Percentiles rank a stretch among this genome's conserved stretches.
Evolutionary conservation across 768 basidiomycete genomes (phyloP).

Genomic region (Lanmaoa pseudosensibilis): DNA sequence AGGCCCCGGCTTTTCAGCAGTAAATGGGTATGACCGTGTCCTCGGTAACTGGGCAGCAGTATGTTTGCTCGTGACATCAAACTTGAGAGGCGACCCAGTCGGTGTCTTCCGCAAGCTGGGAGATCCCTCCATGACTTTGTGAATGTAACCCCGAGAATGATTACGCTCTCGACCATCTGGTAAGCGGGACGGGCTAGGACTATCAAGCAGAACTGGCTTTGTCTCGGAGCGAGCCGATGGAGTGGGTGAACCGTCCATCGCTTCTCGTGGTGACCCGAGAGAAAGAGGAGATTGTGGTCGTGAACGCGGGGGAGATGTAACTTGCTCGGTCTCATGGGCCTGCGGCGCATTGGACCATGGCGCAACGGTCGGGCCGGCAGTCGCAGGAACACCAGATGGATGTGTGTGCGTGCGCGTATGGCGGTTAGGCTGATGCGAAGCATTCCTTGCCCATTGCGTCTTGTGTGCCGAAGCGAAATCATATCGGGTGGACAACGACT

Average conservation of each 20-base stretch:
- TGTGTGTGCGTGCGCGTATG: constrained; percentile 49
- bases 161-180: constrained; percentile 37
- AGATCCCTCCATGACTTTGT: constrained; percentile 35
- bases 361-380: constrained; percentile 35
- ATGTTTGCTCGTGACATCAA: constrained; percentile 20
- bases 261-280: constrained; percentile 25
- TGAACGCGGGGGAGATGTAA: background rate
- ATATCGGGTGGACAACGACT: constrained; percentile 54
- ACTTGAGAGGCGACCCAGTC: constrained; percentile 44
- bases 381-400: constrained; percentile 44
- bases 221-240: constrained; percentile 10
- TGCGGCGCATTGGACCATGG: constrained; percentile 36
- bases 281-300: constrained; percentile 10
- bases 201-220: constrained; percentile 3
- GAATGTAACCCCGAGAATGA: constrained; percentile 61
- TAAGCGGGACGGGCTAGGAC: constrained; percentile 10
- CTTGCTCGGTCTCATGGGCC: background rate
- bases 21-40: constrained; percentile 40
- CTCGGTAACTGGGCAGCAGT: constrained; percentile 27
- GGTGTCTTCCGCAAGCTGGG: constrained; percentile 46
- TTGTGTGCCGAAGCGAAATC: constrained; percentile 55
- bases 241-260: constrained; percentile 6
- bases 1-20: background rate
- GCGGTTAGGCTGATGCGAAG: constrained; percentile 2
- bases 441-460: constrained; percentile 30